Percentiles rank a stretch among this genome's conserved stretches.
Conservation (phyloP, 1,284 basidiomycete species). For the Trichosporon coremiiforme region DNA sequence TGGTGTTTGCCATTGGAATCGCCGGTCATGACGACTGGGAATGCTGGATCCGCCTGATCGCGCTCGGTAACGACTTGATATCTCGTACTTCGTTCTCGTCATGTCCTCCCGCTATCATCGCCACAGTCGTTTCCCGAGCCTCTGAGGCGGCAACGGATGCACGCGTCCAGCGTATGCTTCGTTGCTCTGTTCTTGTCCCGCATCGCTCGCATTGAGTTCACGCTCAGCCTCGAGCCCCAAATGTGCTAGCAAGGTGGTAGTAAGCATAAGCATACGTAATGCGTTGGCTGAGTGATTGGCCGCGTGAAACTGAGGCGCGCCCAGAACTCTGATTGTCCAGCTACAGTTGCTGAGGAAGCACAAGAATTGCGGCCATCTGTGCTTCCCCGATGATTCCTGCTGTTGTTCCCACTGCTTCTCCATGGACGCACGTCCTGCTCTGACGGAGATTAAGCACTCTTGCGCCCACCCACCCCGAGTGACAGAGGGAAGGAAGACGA, state of each 20-base stretch:
- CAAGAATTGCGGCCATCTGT: background rate
- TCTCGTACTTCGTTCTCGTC: background rate
- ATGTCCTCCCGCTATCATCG: background rate
- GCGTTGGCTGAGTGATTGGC: background rate
- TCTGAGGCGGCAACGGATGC: background rate
- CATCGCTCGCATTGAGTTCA: background rate
- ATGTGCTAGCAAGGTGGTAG: background rate
- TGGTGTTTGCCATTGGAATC: too few species aligned
- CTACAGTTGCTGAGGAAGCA: background rate
- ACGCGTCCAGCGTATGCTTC: background rate
- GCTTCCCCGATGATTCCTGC: background rate
- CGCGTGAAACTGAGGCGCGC: background rate
- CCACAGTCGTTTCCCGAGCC: background rate
- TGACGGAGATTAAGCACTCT: background rate
- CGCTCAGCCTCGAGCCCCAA: background rate
- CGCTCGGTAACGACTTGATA: too few species aligned
- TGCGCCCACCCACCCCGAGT: background rate
- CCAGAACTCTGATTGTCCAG: background rate
- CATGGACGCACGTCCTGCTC: background rate
- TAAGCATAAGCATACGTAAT: conserved; percentile 11
- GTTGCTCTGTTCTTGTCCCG: background rate
- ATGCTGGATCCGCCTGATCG: too few species aligned
- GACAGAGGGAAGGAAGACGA: too few species aligned
- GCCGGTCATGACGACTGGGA: too few species aligned
- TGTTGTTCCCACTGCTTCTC: background rate